Base-by-base conservation (phyloP, 73 alveolate genomes). In the Paramecium tetraurelia region DNA sequence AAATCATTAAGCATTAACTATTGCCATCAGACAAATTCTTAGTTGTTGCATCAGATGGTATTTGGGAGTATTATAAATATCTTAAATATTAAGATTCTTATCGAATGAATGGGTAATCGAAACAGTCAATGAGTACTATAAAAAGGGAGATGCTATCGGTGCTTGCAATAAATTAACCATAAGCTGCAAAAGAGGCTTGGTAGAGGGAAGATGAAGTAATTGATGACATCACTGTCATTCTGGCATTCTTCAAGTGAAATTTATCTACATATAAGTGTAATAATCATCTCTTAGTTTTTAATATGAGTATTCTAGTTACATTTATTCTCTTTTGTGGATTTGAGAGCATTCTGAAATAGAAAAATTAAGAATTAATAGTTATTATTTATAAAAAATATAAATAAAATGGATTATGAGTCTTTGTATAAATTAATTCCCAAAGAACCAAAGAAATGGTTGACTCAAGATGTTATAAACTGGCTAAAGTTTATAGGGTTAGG, bases 221-320 rank as follows among this genome's bases (percentile, higher is more conserved):
- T 21, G 99, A 98, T 87, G 99, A 98, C 77, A 98, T 98, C 22
- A 98, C 99, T 21, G 95, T 97, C 22, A 86, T 98, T 14, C 93
- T 94, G 2, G 95, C 93, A 58, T 96, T 96, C 95, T 85, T 95
- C 33, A 83, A 89, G 48, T 68, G 84, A 68, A 31, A 18, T 53
- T 53, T 53, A 53, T 53, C 69, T 53, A 53, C 69, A 53, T 53
- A n/a, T 53, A 53, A 53, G 69, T 18, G 69, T 18, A 5, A 53
- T 53, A 4, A 53, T n/a, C 14, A 53, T 53, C 69, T 53, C 69
- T 53, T 53, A 53, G 21, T n/a, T 53, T n/a, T 53, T 5, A 5
- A 53, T 53, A 12, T 48, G 18, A 48, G n/a, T 44, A 44, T 44
- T 6, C 58, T 44, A 10, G 14, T 44, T 44, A 7, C 1, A 14